Evolutionary conservation across 768 basidiomycete genomes (phyloP).

Genomic region (Podaxis sp.): DNA sequence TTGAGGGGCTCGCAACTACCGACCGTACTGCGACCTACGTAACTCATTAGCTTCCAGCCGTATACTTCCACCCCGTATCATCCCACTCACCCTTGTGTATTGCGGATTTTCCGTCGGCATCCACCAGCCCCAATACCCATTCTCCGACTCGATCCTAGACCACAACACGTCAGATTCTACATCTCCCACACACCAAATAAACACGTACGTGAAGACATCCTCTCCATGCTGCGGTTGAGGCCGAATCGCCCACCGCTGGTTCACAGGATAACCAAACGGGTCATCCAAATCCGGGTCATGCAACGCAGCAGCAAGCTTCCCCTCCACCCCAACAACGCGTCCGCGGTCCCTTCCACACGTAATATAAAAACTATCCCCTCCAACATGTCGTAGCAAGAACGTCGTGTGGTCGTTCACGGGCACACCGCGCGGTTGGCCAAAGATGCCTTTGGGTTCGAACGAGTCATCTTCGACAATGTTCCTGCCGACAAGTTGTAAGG

Average conservation of each 20-base stretch:
- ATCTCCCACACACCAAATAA: too few relatives aligned
- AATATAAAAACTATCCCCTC: slow-evolving; percentile 2
- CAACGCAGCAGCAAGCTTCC: slow-evolving; percentile 10
- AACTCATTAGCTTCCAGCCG: neutral
- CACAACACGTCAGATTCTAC: neutral
- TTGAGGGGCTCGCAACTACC: neutral
- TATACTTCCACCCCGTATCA: neutral
- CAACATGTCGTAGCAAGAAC: slow-evolving; percentile 1
- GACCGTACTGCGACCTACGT: slow-evolving; percentile 3
- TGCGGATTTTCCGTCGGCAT: slow-evolving; percentile 11
- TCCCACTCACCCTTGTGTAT: slow-evolving; percentile 3
- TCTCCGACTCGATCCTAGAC: slow-evolving; percentile 10
- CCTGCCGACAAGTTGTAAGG: neutral
- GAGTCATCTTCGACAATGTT: slow-evolving; percentile 11
- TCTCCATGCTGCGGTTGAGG: slow-evolving; percentile 11
- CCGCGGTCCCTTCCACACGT: slow-evolving; percentile 5
- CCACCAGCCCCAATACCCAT: slow-evolving; percentile 15
- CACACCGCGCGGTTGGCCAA: slow-evolving; percentile 10
- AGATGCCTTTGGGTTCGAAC: slow-evolving; percentile 3
- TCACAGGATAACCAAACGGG: neutral
- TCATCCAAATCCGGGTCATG: neutral
- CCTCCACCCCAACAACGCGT: slow-evolving; percentile 1
- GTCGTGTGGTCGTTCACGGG: slow-evolving; percentile 3
- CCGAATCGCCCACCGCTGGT: slow-evolving; percentile 6
- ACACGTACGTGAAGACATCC: slow-evolving; percentile 12